phyloP scores from a whole-genome alignment of 2,329 filamentous ascomycete genomes.

The Lomentospora prolificans region DNA sequence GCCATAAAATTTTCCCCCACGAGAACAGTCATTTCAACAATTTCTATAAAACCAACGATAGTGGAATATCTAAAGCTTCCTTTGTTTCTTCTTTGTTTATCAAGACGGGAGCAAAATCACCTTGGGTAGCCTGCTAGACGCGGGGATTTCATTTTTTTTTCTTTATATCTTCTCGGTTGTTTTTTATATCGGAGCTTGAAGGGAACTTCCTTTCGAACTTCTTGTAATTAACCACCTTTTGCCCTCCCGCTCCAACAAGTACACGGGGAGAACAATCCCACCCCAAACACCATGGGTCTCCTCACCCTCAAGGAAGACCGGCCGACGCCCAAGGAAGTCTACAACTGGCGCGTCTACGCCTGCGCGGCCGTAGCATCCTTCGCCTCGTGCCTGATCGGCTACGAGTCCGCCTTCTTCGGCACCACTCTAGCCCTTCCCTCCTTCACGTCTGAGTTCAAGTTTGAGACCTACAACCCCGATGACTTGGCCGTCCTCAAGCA shows the following conservation, averaged over 20 bases:
- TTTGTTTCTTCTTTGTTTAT: no score
- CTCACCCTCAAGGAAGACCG: constrained; percentile 44
- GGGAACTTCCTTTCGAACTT: neutral
- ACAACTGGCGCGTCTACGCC: constrained; percentile 51
- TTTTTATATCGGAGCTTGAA: no score
- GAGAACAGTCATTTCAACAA: no score
- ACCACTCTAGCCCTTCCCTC: constrained; percentile 14
- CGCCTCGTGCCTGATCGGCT: constrained; percentile 41
- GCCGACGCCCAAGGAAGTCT: constrained; percentile 44
- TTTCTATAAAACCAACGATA: no score
- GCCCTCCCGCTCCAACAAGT: neutral
- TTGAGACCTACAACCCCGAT: constrained; percentile 35
- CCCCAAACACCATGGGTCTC: constrained; percentile 28
- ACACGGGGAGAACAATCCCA: no score
- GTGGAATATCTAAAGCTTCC: no score
- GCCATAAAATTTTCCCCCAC: no score
- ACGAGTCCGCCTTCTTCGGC: constrained; percentile 15
- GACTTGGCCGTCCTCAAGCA: constrained; percentile 52
- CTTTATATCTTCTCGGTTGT: no score
- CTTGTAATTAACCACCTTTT: neutral
- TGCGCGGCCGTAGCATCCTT: constrained; percentile 46
- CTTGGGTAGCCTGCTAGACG: no score
- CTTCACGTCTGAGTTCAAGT: constrained; percentile 50
- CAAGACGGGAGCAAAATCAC: no score
- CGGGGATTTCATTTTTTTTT: no score